Conservation (phyloP, 2,329 filamentous ascomycete genomes). For the Colletotrichum sp. region DNA sequence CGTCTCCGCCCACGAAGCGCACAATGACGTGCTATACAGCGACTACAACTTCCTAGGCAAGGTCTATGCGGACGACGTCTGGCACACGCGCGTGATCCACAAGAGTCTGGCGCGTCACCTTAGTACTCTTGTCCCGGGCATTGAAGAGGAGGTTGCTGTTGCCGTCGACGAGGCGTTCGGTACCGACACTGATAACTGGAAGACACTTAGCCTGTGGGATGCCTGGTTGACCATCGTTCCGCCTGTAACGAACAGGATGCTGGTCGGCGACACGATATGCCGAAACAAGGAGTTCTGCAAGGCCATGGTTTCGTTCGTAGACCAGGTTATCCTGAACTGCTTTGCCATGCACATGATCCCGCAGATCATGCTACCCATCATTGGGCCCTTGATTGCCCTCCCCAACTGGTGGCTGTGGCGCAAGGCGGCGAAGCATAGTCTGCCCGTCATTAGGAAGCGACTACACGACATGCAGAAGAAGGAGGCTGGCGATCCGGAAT, state of each 20-base stretch:
- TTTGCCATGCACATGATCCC: slow-evolving; percentile 53
- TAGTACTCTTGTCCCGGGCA: slow-evolving; percentile 39
- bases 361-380: slow-evolving; percentile 50
- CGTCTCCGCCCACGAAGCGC: slow-evolving; percentile 45
- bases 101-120: slow-evolving; percentile 48
- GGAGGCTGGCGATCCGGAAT: slow-evolving; percentile 41
- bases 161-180: slow-evolving; percentile 40
- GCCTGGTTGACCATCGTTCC: slow-evolving; percentile 47
- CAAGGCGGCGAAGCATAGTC: slow-evolving; percentile 42
- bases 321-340: slow-evolving; percentile 50
- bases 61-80: slow-evolving; percentile 36
- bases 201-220: slow-evolving; percentile 48
- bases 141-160: slow-evolving; percentile 44
- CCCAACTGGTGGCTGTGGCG: slow-evolving; percentile 53
- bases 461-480: slow-evolving; percentile 50
- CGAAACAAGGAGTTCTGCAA: slow-evolving; percentile 50
- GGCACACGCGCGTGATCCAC: slow-evolving; percentile 47
- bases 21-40: slow-evolving; percentile 40
- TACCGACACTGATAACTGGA: slow-evolving; percentile 38
- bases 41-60: slow-evolving; percentile 48
- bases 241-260: slow-evolving; percentile 46
- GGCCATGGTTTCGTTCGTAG: slow-evolving; percentile 54
- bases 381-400: slow-evolving; percentile 49
- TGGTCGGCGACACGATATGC: slow-evolving; percentile 42
- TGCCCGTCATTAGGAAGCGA: slow-evolving; percentile 55